Evolutionary conservation across 139 green algal species (phyloP), one percentile per base, ranked within the genome.

Genomic region (Chlamydomonas sp.): DNA sequence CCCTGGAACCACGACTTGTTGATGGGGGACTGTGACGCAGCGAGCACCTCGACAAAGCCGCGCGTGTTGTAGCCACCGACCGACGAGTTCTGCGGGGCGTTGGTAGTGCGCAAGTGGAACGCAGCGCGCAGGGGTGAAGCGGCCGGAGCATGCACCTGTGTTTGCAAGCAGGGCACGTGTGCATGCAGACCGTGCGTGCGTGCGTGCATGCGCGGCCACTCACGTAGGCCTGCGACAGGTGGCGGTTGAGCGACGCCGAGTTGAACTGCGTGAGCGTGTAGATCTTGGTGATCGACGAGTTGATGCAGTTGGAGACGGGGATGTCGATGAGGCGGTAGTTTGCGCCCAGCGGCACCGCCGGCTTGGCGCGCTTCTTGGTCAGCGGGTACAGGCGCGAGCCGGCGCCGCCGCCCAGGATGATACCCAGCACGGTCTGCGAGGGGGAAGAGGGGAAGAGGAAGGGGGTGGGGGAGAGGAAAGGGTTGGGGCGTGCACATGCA

Each of bases 191-290:
- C n/a, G n/a, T n/a, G n/a, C n/a, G n/a, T n/a, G n/a, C n/a, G n/a
- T n/a, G n/a, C n/a, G n/a, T n/a, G n/a, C n/a, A n/a, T n/a, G n/a
- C n/a, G n/a, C n/a, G n/a, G 4, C 0, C 13, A 79, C 85, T 85
- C 70, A 91, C 87, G 79, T 99, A 99, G 30, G 95, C 95, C 66
- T 95, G 88, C 2, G 90, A 92, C 39, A 99, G 78, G 75, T 99
- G 95, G 29, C 95, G 78, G 84, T 99, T 99, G 43, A 99, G 90
- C 24, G 92, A 98, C 10, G 95, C 95, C 20, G 89, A 97, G 87
- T 99, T 99, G 92, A 98, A 99, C 87, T 99, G 95, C 22, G 95
- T 99, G 16, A 99, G 84, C 81, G 90, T 96, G 88, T 99, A 99
- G 69, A 99, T 96, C 82, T 99, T 99, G 84, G 91, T 96, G 62